phyloP scores from a whole-genome alignment of 768 basidiomycete species.

The Agrocybe praecox region DNA sequence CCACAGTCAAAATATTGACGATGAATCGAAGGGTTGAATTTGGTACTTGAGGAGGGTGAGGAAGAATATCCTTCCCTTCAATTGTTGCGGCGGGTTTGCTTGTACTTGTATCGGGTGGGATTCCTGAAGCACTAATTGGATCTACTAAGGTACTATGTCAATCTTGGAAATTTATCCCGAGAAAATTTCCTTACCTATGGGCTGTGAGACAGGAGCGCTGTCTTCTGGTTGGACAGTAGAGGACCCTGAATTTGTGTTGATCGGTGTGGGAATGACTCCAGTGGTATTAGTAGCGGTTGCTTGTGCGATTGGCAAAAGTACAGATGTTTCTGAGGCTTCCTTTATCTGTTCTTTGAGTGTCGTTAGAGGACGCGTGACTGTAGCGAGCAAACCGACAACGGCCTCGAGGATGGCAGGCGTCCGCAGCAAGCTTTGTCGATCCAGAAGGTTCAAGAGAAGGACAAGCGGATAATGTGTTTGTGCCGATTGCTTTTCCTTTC shows the following conservation, averaged over 20 bases:
- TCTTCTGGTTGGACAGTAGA: neutral
- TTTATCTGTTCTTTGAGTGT: constrained; percentile 59
- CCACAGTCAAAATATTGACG: constrained; percentile 95
- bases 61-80: constrained; percentile 56
- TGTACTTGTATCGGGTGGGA: constrained; percentile 6
- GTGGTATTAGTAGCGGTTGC: neutral
- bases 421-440: constrained; percentile 82
- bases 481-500: constrained; percentile 84
- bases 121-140: constrained; percentile 3
- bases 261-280: neutral
- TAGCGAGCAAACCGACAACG: constrained; percentile 84
- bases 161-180: neutral
- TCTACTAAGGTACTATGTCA: neutral
- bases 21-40: constrained; percentile 84
- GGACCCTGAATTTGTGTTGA: neutral
- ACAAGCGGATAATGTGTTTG: constrained; percentile 92
- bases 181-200: constrained; percentile 11
- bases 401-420: constrained; percentile 93
- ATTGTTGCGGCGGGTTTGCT: constrained; percentile 33
- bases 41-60: constrained; percentile 84
- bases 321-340: neutral
- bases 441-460: constrained; percentile 83
- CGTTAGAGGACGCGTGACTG: constrained; percentile 82
- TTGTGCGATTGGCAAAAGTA: neutral
- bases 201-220: neutral